phyloP scores from a whole-genome alignment of 305 asterid genomes.

The Fraxinus xanthoxyloides region DNA sequence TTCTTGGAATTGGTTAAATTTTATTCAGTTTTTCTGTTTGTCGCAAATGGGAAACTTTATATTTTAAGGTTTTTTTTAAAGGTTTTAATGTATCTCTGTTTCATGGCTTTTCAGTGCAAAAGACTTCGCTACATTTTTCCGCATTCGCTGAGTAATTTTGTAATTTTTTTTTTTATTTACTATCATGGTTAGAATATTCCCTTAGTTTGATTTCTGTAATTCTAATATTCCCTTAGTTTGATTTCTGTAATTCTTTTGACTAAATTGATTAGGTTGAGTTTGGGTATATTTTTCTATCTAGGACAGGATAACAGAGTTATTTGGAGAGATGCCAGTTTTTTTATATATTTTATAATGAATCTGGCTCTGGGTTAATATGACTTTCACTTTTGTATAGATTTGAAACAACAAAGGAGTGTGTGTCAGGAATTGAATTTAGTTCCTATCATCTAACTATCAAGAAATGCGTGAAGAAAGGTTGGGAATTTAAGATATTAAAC shows the following conservation, averaged over 20 bases:
- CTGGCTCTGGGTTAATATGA: not conserved
- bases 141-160: not conserved
- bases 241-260: not conserved
- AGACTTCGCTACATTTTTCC: not conserved
- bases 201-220: not conserved
- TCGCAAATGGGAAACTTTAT: not conserved
- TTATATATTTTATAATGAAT: not conserved
- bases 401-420: not conserved
- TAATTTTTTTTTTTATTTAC: not conserved
- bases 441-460: not conserved
- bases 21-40: not conserved
- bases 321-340: not conserved
- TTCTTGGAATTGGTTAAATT: not conserved
- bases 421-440: not conserved
- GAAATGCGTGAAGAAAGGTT: not conserved
- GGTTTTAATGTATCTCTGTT: not conserved
- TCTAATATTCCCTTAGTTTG: not conserved
- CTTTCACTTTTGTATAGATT: not conserved
- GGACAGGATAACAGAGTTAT: not conserved
- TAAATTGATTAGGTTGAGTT: not conserved
- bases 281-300: not conserved
- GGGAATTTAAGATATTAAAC: not conserved
- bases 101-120: not conserved
- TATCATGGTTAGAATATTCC: not conserved
- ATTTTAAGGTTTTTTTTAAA: not conserved